Evolutionary conservation across 305 asterid species (phyloP).

Genomic region (Petunia hybrid): DNA sequence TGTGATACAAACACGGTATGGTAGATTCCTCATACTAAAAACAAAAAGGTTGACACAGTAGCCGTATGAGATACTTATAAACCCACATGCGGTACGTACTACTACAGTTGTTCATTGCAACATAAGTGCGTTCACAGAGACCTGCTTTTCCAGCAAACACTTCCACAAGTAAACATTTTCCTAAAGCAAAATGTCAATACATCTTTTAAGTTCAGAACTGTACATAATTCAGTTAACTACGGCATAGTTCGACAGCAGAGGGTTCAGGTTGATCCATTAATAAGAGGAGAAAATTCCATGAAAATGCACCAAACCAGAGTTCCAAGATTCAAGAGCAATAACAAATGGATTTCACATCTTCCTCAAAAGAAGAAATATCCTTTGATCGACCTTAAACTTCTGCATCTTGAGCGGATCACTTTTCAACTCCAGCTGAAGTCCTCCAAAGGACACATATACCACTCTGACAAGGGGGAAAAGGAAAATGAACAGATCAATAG

Average conservation of each 20-base stretch:
- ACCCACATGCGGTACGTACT: too few species aligned
- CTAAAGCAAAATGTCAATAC: not conserved
- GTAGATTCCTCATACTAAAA: too few species aligned
- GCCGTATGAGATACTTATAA: too few species aligned
- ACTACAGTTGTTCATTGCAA: not conserved
- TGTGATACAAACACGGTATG: too few species aligned
- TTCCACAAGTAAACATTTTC: constrained; percentile 1
- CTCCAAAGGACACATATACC: constrained; percentile 81
- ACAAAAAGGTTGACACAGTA: too few species aligned
- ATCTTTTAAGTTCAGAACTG: constrained; percentile 24
- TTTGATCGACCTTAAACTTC: constrained; percentile 71
- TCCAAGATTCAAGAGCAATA: constrained; percentile 19
- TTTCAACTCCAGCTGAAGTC: constrained; percentile 83
- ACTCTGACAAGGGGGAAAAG: constrained; percentile 35
- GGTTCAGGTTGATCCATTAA: not conserved
- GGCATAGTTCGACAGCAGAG: constrained; percentile 10
- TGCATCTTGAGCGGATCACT: constrained; percentile 63
- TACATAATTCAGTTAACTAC: constrained; percentile 3
- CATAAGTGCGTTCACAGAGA: constrained; percentile 7
- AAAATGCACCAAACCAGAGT: not conserved
- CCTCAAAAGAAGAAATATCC: constrained; percentile 85
- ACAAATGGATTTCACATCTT: constrained; percentile 53
- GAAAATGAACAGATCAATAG: constrained; percentile 18
- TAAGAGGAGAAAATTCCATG: not conserved
- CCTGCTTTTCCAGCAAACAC: not conserved